phyloP scores from a whole-genome alignment of 768 basidiomycete species.

The Stropharia rugosoannulata region DNA sequence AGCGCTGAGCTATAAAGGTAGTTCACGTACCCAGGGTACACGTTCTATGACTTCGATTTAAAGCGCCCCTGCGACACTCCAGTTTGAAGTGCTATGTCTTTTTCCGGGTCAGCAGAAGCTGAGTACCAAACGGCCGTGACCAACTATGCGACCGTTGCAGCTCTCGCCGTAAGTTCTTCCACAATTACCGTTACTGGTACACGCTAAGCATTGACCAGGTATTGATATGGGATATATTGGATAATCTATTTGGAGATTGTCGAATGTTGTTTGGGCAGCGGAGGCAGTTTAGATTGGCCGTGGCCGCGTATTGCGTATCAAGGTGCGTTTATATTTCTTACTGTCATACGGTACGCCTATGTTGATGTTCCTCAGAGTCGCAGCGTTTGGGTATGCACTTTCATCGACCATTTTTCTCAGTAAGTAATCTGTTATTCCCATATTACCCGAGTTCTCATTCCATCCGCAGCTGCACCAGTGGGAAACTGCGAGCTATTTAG shows the following conservation, averaged over 20 bases:
- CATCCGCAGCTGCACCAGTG: not conserved
- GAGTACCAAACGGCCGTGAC: not conserved
- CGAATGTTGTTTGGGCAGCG: not conserved
- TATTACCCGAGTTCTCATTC: not conserved
- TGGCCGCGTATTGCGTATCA: not conserved
- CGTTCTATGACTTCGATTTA: too few relatives aligned
- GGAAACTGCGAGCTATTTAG: not conserved
- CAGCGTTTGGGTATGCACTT: not conserved
- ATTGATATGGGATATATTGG: not conserved
- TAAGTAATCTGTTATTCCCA: not conserved
- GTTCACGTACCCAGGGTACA: too few relatives aligned
- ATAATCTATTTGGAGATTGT: not conserved
- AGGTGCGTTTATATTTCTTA: not conserved
- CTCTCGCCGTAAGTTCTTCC: not conserved
- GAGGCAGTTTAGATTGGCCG: not conserved
- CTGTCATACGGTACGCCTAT: too few relatives aligned
- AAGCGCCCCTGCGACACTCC: too few relatives aligned
- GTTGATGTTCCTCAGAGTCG: not conserved
- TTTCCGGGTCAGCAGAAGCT: not conserved
- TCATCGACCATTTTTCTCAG: not conserved
- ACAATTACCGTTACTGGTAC: not conserved
- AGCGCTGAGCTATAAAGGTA: too few relatives aligned
- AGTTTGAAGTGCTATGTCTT: too few relatives aligned
- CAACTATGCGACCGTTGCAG: not conserved
- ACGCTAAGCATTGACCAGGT: not conserved